Evolutionary conservation across 768 basidiomycete genomes (phyloP), one percentile per base, ranked within the genome.

Genomic region (Lentinula detonsa): DNA sequence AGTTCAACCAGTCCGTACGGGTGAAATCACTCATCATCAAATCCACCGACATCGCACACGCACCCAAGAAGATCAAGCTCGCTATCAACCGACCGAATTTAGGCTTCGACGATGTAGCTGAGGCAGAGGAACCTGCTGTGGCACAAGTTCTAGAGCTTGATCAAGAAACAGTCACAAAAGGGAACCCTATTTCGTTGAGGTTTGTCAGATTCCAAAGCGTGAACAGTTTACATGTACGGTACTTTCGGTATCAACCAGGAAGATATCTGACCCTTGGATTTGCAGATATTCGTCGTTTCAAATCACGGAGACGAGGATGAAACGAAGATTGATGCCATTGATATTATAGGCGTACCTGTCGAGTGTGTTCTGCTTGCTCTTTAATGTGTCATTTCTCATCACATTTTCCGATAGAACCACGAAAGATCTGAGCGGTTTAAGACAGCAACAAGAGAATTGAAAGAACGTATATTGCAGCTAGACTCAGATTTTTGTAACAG

Each of bases 1-100:
- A 88, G 88, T 90, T 90, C 74, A 86, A 87, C 68, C 87, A 88
- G 71, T 71, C 79, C 28, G 88, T 89, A 45, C 81, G 83, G 63
- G 71, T 90, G 53, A 84, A 83, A 61, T 81, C 84, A 39, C 74
- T 91, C 64, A 73, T 82, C 58, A 69, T 91, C 42, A 76, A 77
- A 31, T 74, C 80, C 9, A 64, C 72, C 11, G 67, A 65, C 0
- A 58, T 70, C 18, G 64, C 70, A 4, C 76, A 82, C 65, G 88
- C 81, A 0, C 90, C 90, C 0, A 82, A 80, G 65, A 71, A 64
- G 49, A 76, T 92, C 71, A 87, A 88, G 68, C 70, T 92, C 33
- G 75, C 85, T 42, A 76, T 81, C 33, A 90, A 92, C 71, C 75
- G 78, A 52, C 78, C 82, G 1, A 67, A 80, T 31, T 70, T 91